Conservation (phyloP, 495 filamentous ascomycete species). For the Neurospora sp. region DNA sequence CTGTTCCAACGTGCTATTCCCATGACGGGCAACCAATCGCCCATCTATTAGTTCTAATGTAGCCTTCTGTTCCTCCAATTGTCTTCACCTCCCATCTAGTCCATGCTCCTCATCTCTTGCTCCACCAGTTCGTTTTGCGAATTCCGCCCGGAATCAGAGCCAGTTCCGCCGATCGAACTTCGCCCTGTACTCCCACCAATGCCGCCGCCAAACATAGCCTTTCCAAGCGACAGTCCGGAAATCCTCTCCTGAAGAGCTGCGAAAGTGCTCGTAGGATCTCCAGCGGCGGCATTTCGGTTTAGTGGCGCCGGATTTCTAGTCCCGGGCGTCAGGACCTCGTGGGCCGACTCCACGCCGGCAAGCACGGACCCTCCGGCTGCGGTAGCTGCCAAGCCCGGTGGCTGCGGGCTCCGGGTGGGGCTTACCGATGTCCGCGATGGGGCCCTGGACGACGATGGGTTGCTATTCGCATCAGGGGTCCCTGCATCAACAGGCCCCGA, state of each 20-base stretch:
- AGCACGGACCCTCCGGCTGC: constrained; percentile 31
- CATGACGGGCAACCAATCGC: neutral
- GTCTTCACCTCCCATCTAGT: constrained; percentile 5
- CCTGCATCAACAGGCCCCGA: constrained; percentile 6
- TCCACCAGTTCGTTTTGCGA: constrained; percentile 6
- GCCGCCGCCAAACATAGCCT: constrained; percentile 17
- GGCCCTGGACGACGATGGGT: constrained; percentile 13
- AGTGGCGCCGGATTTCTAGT: constrained; percentile 19
- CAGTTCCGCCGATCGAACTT: constrained; percentile 1
- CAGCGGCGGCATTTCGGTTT: constrained; percentile 31
- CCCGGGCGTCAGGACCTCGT: constrained; percentile 30
- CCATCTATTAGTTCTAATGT: neutral
- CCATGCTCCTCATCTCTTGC: constrained; percentile 27
- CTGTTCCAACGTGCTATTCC: neutral
- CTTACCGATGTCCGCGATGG: constrained; percentile 10
- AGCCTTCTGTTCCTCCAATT: neutral
- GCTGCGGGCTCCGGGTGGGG: constrained; percentile 22
- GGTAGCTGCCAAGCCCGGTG: constrained; percentile 19
- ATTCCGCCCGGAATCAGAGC: neutral
- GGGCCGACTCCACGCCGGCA: constrained; percentile 28
- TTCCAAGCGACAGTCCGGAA: constrained; percentile 33
- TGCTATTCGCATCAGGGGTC: constrained; percentile 4
- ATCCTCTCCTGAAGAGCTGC: constrained; percentile 39
- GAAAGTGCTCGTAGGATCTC: constrained; percentile 30
- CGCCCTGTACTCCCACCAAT: constrained; percentile 6